Evolutionary conservation across 2,329 filamentous ascomycete species (phyloP), one percentile per base, ranked within the genome.

Genomic region (Trichoderma sp.): DNA sequence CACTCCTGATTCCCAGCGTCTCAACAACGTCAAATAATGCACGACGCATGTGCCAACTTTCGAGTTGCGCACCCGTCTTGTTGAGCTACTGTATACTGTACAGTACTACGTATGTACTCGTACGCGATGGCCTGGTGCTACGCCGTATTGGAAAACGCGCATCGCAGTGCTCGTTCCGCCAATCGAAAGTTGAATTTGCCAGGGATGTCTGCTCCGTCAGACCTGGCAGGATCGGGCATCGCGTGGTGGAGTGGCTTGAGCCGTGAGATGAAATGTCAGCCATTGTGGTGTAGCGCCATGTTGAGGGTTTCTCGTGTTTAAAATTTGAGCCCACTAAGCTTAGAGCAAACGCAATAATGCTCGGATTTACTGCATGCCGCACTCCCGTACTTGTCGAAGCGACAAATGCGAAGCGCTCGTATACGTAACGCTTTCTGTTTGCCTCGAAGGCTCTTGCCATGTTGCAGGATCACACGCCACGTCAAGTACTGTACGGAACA

Each of bases 191-290:
- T 29, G 34, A 39, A 42, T 32, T 34, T 64, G 52, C 22, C 39
- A 56, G 53, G 52, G 52, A 32, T 19, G 50, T 56, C 15, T 50
- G 53, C 39, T 58, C 63, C 63, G 29, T 50, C 19, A 58, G 52
- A 29, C 52, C 45, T 57, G 53, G 37, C 27, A 22, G 19, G 53
- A 57, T 65, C 39, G 39, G 63, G 52, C 39, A 58, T 65, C 63
- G 63, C 35, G 37, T 50, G 63, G 35, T 35, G 63, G 63, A 57
- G 52, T 19, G 27, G 19, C 19, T 65, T 19, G 39, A 50, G 27
- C 32, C 22, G 63, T 57, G 63, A 65, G 63, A 56, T 65, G 63
- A 56, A 58, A 42, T 27, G 27, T 29, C 59, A 52, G 59, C 59
- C 45, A 63, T 63, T 34, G 45, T 34, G 42, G 10, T 52, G 59